Conservation (phyloP, 495 filamentous ascomycete genomes). For the Peziza echinospora region DNA sequence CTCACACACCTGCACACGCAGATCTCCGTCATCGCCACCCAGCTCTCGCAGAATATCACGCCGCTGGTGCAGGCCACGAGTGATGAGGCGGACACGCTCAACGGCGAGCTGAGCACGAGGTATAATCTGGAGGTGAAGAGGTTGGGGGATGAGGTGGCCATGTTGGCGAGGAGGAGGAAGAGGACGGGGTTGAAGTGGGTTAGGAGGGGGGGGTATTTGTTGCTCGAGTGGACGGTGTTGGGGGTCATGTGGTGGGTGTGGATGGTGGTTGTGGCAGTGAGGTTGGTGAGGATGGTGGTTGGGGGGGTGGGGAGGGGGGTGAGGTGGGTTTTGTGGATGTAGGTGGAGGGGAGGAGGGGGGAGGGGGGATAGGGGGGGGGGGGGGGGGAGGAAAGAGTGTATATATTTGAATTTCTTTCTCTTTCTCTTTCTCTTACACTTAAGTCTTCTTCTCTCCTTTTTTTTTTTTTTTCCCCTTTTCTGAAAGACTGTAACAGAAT, state of each 20-base stretch:
- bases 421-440: too few species aligned
- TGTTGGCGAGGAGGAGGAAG: slow-evolving; percentile 11
- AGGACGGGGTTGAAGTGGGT: slow-evolving; percentile 13
- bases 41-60: not conserved
- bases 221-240: slow-evolving; percentile 25
- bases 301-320: slow-evolving; percentile 3
- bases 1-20: not conserved
- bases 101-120: not conserved
- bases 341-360: not conserved
- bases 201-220: slow-evolving; percentile 18
- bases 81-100: not conserved
- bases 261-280: slow-evolving; percentile 24
- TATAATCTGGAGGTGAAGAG: slow-evolving; percentile 6
- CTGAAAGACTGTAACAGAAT: too few species aligned
- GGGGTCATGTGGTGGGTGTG: slow-evolving; percentile 30
- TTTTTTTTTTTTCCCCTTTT: too few species aligned
- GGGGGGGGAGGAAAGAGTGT: not conserved
- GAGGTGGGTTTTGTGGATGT: slow-evolving; percentile 6
- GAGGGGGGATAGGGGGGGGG: not conserved
- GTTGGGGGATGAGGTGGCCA: slow-evolving; percentile 11
- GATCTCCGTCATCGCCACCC: not conserved
- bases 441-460: too few species aligned
- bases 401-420: not conserved
- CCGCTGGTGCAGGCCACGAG: not conserved
- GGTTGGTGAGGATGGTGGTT: slow-evolving; percentile 13